Evolutionary conservation across 139 green algal genomes (phyloP).

Genomic region (Nannochloris sp.): DNA sequence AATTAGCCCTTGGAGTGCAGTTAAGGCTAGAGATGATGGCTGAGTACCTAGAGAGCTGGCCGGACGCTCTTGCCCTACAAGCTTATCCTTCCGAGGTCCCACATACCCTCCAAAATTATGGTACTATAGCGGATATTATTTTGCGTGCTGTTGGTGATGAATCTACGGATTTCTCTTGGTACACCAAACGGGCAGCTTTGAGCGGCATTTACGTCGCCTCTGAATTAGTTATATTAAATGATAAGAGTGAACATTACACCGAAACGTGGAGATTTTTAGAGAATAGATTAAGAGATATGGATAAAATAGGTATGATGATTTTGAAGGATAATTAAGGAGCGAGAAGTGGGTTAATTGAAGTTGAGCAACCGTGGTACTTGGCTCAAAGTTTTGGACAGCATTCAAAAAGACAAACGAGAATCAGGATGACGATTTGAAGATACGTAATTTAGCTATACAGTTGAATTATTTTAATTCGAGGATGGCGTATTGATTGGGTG

Average conservation of each 20-base stretch:
- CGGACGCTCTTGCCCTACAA: conserved; percentile 51
- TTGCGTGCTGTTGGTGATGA: conserved; percentile 55
- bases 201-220: conserved; percentile 46
- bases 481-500: too few relatives aligned
- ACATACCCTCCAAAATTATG: conserved; percentile 30
- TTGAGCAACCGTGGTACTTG: too few relatives aligned
- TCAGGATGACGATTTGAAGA: background rate
- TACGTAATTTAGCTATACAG: too few relatives aligned
- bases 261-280: conserved; percentile 33
- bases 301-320: too few relatives aligned
- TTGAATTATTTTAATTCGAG: too few relatives aligned
- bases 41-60: conserved; percentile 41
- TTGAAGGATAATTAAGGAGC: too few relatives aligned
- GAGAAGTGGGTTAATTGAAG: too few relatives aligned
- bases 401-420: background rate
- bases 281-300: background rate
- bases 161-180: conserved; percentile 59
- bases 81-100: conserved; percentile 33
- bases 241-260: conserved; percentile 51
- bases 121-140: conserved; percentile 42
- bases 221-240: conserved; percentile 75
- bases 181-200: conserved; percentile 55
- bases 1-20: conserved; percentile 39
- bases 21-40: conserved; percentile 43
- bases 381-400: too few relatives aligned